Base-by-base conservation (phyloP, 2,329 filamentous ascomycete genomes). In the Aureobasidium sp. region DNA sequence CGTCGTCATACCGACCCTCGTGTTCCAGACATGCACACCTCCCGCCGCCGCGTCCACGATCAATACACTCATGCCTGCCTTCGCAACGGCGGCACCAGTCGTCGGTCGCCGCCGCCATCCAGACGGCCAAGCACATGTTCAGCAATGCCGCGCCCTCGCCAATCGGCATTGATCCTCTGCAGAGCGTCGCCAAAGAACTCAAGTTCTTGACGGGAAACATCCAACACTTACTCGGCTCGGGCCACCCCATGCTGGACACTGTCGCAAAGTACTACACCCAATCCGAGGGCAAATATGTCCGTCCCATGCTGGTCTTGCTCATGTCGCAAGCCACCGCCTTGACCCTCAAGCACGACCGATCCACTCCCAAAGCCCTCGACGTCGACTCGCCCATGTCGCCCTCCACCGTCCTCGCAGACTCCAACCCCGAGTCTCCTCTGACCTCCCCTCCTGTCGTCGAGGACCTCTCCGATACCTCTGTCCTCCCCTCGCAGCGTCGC, bases 231-330 rank as follows among this genome's bases (percentile, higher is more conserved):
- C 79, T 97, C 17, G 93, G 93, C 6, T 96, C 92, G 0, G 93
- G 93, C 6, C 93, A 99, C 71, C 94, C 94, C 0, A 91, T 92
- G 47, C 82, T 99, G 62, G 94, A 97, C 71, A 92, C 90, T 43
- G 93, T 92, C 29, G 91, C 94, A 57, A 99, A 99, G 76, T 99
- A 99, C 79, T 99, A 99, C 74, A 96, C 94, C 23, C 89, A 93
- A 69, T 89, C 89, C 62, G 91, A 97, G 79, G 94, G 94, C 64
- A 99, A 99, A 78, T 94, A 97, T 75, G 87, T 99, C 67, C 87
- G 94, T 66, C 94, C 94, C 31, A 84, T 96, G 74, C 88, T 99
- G 63, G 92, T 99, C 31, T 83, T 99, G 64, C 85, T 99, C 68
- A 97, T 99, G 93, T 93, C 92, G 64, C 84, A 92, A 71, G 94